Percentiles rank a stretch among this genome's conserved stretches.
Evolutionary conservation across 192 early-diverging fungal genomes (phyloP).

Genomic region (Piromyces finnis): DNA sequence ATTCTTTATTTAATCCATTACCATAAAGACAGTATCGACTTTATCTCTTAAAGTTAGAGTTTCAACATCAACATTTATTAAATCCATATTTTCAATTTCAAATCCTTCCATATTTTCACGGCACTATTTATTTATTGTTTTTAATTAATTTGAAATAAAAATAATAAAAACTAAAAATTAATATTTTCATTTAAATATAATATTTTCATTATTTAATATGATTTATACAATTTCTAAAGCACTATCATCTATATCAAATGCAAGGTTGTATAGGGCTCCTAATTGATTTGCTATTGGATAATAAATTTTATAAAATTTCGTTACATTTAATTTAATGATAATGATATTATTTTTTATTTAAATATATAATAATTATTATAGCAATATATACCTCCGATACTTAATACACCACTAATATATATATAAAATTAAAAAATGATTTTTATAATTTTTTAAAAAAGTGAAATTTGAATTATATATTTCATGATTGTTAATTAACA

Average conservation of each 20-base stretch:
- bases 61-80: constrained; percentile 32
- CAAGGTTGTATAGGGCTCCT: constrained; percentile 27
- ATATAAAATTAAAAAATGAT: too few relatives aligned
- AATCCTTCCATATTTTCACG: constrained; percentile 42
- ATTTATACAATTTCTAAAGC: constrained; percentile 51
- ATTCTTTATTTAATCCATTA: not conserved
- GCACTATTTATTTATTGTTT: not conserved
- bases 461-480: too few relatives aligned
- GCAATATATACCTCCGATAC: constrained; percentile 21
- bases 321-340: too few relatives aligned
- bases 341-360: too few relatives aligned
- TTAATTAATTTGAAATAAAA: too few relatives aligned
- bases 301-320: too few relatives aligned
- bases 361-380: too few relatives aligned
- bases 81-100: constrained; percentile 34
- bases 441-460: too few relatives aligned
- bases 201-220: too few relatives aligned
- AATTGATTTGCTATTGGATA: constrained; percentile 24
- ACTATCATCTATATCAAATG: constrained; percentile 52
- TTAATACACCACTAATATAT: constrained; percentile 30
- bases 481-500: too few relatives aligned
- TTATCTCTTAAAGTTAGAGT: constrained; percentile 15
- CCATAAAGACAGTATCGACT: constrained; percentile 48
- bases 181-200: too few relatives aligned
- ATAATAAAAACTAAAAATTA: too few relatives aligned